Percentiles rank a stretch among this genome's conserved stretches.
phyloP scores from a whole-genome alignment of 345 rosid genomes.

The Populus euphratica region DNA sequence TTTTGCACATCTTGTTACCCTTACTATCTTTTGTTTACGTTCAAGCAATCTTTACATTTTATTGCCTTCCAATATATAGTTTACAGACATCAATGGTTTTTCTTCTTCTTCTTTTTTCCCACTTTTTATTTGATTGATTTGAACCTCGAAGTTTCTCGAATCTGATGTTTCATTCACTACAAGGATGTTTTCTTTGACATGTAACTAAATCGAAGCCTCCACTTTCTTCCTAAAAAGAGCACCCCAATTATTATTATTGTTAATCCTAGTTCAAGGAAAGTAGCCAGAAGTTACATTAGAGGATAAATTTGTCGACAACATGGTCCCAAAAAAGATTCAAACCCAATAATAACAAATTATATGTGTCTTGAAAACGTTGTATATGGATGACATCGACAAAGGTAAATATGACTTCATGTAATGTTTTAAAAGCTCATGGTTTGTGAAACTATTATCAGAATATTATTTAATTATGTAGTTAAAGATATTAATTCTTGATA shows the following conservation, averaged over 20 bases:
- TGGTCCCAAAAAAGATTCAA: background rate
- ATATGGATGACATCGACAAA: background rate
- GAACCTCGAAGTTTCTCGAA: conserved; percentile 13
- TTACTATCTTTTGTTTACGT: background rate
- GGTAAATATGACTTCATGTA: background rate
- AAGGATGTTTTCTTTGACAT: background rate
- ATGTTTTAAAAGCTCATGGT: background rate
- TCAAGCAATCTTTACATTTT: background rate
- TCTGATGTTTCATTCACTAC: background rate
- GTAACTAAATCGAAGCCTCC: background rate
- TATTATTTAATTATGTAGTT: no score
- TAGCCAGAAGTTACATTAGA: background rate
- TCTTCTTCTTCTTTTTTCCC: background rate
- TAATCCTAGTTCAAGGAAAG: background rate
- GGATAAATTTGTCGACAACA: background rate
- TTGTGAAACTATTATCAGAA: background rate
- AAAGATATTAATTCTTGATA: no score
- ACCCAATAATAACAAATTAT: background rate
- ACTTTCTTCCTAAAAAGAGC: background rate
- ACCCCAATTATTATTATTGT: background rate
- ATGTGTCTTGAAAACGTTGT: background rate
- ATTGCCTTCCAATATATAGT: no score
- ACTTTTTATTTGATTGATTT: background rate
- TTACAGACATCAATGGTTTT: background rate
- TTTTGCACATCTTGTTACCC: no score